Conservation (phyloP, 495 filamentous ascomycete species). For the Penicillium verhagenii region DNA sequence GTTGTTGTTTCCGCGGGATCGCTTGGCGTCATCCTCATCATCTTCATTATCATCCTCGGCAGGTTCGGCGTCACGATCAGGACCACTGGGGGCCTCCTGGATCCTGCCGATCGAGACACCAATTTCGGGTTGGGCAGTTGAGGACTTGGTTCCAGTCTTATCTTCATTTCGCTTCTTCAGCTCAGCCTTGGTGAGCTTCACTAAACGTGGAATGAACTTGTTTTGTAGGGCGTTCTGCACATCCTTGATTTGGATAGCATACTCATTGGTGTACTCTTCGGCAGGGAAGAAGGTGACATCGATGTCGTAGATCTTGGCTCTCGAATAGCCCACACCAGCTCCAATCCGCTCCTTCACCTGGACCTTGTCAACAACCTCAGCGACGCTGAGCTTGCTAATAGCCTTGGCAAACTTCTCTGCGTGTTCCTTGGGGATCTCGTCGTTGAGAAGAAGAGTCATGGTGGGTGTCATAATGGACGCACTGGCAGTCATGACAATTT, state of each 20-base stretch:
- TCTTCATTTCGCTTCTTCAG: conserved; percentile 73
- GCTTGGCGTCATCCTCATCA: conserved; percentile 83
- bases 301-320: conserved; percentile 83
- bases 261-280: conserved; percentile 78
- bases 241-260: conserved; percentile 76
- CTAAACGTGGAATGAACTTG: conserved; percentile 71
- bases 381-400: conserved; percentile 83
- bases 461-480: conserved; percentile 81
- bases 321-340: conserved; percentile 57
- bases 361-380: conserved; percentile 81
- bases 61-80: conserved; percentile 57
- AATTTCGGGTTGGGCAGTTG: conserved; percentile 73
- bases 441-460: conserved; percentile 82
- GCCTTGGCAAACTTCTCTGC: conserved; percentile 84
- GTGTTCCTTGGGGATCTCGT: conserved; percentile 66
- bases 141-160: conserved; percentile 56
- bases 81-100: conserved; percentile 55
- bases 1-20: conserved; percentile 70
- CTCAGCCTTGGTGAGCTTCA: conserved; percentile 66
- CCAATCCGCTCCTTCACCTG: conserved; percentile 76
- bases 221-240: conserved; percentile 75
- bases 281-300: conserved; percentile 79
- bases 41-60: conserved; percentile 74
- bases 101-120: conserved; percentile 72
- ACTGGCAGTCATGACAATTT: conserved; percentile 98